Evolutionary conservation across 2,329 filamentous ascomycete species (phyloP), one percentile per base, ranked within the genome.

Genomic region (Monilinia laxa): DNA sequence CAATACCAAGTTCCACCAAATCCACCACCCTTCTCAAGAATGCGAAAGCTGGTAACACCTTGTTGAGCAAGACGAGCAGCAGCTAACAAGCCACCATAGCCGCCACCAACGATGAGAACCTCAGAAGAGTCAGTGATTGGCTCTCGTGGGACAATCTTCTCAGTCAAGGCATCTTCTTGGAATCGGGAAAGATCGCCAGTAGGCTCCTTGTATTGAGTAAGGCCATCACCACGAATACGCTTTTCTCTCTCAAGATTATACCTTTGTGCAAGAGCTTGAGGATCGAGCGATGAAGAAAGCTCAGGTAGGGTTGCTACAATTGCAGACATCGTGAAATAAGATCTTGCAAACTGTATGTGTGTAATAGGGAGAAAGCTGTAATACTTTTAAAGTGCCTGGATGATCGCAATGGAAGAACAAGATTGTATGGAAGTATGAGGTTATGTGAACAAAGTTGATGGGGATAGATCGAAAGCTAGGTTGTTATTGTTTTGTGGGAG

Each of bases 1-100:
- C 86, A 83, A 59, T 77, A 77, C 81, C 82, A 84, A 2, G 81
- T 82, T 0, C 82, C 81, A 4, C 81, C 81, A 54, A 78, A 79
- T 5, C 73, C 76, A 20, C 76, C 75, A 16, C 76, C 79, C 31
- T 77, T 78, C 67, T 82, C 80, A n/a, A 81, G 67, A 6, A 79
- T 77, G 66, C 74, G 77, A 62, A 76, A 75, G 54, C 72, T 85
- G 70, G 80, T 81, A 55, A 82, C 79, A 2, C 78, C 78, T 14
- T 80, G 75, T 49, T 81, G 70, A 5, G 76, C 73, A 73, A 82
- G 78, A 3, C 77, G 76, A 70, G 81, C 76, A 10, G 81, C 71
- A 1, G 76, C 75, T 31, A 78, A 79, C 57, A 82, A 47, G 10
- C 65, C 65, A 53, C 76, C 78, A 3, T 81, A 73, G 2, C 79